Evolutionary conservation across 768 basidiomycete species (phyloP).

Genomic region (Rhodotorula diobovata): DNA sequence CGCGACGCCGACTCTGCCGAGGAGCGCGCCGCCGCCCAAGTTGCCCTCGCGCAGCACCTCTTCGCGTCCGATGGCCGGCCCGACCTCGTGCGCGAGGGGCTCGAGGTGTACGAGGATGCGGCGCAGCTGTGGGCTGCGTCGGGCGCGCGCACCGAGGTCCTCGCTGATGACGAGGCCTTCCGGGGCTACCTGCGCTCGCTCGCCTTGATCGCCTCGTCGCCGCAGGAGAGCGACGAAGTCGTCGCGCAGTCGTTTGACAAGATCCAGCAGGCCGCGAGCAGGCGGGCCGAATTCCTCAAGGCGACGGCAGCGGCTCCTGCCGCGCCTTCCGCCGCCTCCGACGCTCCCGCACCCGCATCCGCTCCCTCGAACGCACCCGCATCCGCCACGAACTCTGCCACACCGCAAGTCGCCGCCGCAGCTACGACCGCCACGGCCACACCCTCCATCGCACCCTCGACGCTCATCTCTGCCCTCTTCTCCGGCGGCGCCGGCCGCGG

Average conservation of each 20-base stretch:
- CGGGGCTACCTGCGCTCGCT: slow-evolving; percentile 69
- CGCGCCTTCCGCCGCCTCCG: neutral
- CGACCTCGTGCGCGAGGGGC: slow-evolving; percentile 6
- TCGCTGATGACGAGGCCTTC: slow-evolving; percentile 68
- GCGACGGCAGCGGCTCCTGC: neutral
- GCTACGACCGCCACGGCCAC: neutral
- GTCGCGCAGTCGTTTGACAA: slow-evolving; percentile 53
- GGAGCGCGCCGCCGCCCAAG: slow-evolving; percentile 1
- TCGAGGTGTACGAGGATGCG: slow-evolving; percentile 26
- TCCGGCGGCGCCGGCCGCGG: slow-evolving; percentile 5
- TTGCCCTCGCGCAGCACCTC: neutral
- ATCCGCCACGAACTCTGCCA: neutral
- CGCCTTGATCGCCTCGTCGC: slow-evolving; percentile 50
- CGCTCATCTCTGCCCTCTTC: slow-evolving; percentile 41
- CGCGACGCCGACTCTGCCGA: neutral
- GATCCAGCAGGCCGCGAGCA: slow-evolving; percentile 34
- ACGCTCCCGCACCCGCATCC: neutral
- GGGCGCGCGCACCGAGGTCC: slow-evolving; percentile 43
- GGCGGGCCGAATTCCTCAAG: slow-evolving; percentile 17
- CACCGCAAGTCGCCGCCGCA: neutral
- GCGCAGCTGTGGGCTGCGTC: slow-evolving; percentile 5
- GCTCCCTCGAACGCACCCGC: neutral
- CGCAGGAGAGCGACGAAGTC: slow-evolving; percentile 60
- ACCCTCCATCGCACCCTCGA: slow-evolving; percentile 45
- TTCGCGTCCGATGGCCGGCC: neutral